Conservation (phyloP, 345 rosid species). For the Ailanthus altissimus region DNA sequence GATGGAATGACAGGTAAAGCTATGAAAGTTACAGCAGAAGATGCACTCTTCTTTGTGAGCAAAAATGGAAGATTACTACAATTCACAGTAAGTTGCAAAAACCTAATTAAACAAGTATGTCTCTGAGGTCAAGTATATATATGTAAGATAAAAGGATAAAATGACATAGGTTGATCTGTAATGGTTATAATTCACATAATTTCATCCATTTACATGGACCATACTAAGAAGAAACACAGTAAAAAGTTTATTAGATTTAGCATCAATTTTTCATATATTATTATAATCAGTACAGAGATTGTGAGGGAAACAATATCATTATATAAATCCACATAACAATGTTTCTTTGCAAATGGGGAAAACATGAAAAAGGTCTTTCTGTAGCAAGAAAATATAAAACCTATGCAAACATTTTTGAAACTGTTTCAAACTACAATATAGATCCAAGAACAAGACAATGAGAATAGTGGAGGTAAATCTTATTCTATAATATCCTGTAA, state of each 20-base stretch:
- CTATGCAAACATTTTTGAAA: neutral
- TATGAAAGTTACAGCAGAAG: conserved; percentile 52
- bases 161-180: neutral
- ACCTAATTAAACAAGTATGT: conserved; percentile 16
- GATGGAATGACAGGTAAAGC: conserved; percentile 54
- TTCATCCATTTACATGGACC: neutral
- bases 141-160: neutral
- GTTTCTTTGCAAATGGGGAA: neutral
- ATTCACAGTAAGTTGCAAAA: conserved; percentile 51
- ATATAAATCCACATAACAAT: neutral
- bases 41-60: conserved; percentile 68
- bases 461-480: neutral
- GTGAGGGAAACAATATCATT: neutral
- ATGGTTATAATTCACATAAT: neutral
- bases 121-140: neutral
- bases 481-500: neutral
- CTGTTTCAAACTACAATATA: neutral
- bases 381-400: neutral
- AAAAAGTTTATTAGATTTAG: too few species aligned
- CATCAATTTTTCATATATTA: neutral
- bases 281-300: neutral
- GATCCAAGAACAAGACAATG: neutral
- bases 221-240: neutral
- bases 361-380: neutral
- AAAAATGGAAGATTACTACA: conserved; percentile 58